A percentile compares a stretch with the other conserved stretches of the same genome.
Evolutionary conservation across 2,329 filamentous ascomycete genomes (phyloP).

Genomic region (Colletotrichum melonis): DNA sequence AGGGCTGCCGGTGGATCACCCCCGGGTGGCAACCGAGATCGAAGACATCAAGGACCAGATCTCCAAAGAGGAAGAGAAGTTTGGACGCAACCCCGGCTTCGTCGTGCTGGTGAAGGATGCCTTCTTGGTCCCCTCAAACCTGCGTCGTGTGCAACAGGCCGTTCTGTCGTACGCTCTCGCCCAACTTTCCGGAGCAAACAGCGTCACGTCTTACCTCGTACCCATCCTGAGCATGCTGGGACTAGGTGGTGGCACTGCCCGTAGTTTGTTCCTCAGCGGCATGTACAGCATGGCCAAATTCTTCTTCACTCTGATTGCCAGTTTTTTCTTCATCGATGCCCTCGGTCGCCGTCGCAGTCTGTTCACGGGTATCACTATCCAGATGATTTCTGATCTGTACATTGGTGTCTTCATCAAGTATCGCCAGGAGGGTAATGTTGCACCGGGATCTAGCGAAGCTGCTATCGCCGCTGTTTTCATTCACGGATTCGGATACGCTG

Average conservation of each 20-base stretch:
- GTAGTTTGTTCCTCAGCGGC: slow-evolving; percentile 51
- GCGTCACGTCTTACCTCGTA: slow-evolving; percentile 56
- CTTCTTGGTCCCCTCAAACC: slow-evolving; percentile 49
- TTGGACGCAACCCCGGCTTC: background rate
- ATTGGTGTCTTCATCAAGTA: slow-evolving; percentile 53
- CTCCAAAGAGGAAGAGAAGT: background rate
- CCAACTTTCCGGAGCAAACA: slow-evolving; percentile 57
- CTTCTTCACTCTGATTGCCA: slow-evolving; percentile 52
- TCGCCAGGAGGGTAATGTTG: slow-evolving; percentile 39
- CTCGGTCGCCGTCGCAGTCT: slow-evolving; percentile 52
- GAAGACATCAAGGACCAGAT: background rate
- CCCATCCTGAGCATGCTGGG: slow-evolving; percentile 54
- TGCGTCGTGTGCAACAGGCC: slow-evolving; percentile 52
- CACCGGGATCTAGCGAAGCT: slow-evolving; percentile 45
- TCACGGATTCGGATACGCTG: slow-evolving; percentile 57
- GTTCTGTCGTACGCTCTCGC: slow-evolving; percentile 51
- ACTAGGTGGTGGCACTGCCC: slow-evolving; percentile 40
- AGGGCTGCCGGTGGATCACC: background rate
- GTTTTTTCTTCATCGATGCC: slow-evolving; percentile 57
- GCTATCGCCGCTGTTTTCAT: slow-evolving; percentile 57
- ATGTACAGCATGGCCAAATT: slow-evolving; percentile 58
- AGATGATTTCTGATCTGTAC: slow-evolving; percentile 55
- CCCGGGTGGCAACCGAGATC: background rate
- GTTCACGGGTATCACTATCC: slow-evolving; percentile 47
- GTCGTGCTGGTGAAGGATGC: slow-evolving; percentile 47